These are phyloP conservation scores for Citeromyces nyonsensis DNA, from an alignment of 805 yeast genomes.

Conservation along the genomic window DNA sequence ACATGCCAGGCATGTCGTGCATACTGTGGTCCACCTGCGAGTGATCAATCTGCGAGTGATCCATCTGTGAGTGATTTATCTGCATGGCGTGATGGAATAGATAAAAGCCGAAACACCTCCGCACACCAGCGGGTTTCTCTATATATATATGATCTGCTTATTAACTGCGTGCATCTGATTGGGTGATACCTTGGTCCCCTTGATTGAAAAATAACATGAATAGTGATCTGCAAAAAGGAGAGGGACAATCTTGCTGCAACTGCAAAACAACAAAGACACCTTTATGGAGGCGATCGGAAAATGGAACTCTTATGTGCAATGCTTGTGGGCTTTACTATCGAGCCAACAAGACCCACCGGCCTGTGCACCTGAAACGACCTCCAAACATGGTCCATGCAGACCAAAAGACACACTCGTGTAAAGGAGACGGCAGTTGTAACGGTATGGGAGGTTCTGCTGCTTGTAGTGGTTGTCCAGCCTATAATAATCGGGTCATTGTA, in stretches of 20 bases:
- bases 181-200: too few relatives aligned
- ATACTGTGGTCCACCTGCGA: too few relatives aligned
- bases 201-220: too few relatives aligned
- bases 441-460: slow-evolving; percentile 79
- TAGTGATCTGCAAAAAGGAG: too few relatives aligned
- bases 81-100: too few relatives aligned
- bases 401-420: slow-evolving; percentile 34
- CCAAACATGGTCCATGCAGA: slow-evolving; percentile 31
- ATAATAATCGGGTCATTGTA: slow-evolving; percentile 54
- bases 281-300: slow-evolving; percentile 42
- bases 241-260: slow-evolving; percentile 33
- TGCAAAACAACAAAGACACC: slow-evolving; percentile 44
- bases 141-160: too few relatives aligned
- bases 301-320: slow-evolving; percentile 38
- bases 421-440: slow-evolving; percentile 69
- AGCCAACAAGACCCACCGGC: slow-evolving; percentile 48
- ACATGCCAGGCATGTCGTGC: too few relatives aligned
- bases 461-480: slow-evolving; percentile 76
- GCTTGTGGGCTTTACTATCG: slow-evolving; percentile 44
- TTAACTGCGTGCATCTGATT: too few relatives aligned
- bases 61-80: too few relatives aligned
- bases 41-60: too few relatives aligned
- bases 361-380: slow-evolving; percentile 46
- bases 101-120: too few relatives aligned
- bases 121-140: too few relatives aligned